A percentile compares a stretch with the other conserved stretches of the same genome.
Evolutionary conservation across 208 protist species (phyloP).

Genomic region (Trypanosoma melophagium): DNA sequence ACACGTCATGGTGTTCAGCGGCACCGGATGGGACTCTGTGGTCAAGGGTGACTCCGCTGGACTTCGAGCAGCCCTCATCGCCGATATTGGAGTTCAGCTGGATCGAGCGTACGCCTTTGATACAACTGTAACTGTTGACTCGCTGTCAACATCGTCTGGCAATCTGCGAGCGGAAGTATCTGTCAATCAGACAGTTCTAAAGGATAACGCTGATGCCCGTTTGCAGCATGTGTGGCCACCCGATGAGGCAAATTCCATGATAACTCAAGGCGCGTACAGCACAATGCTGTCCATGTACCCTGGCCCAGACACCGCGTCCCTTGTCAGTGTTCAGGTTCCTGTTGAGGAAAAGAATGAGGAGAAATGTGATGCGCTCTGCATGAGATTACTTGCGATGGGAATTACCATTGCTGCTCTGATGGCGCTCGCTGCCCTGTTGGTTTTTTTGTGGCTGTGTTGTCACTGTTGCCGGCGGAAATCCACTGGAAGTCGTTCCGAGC

Average conservation of each 20-base stretch:
- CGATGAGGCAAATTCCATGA: slow-evolving; percentile 27
- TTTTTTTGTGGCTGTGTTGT: slow-evolving; percentile 10
- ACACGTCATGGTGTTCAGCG: slow-evolving; percentile 20
- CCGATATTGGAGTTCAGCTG: slow-evolving; percentile 11
- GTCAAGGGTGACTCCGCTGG: background rate
- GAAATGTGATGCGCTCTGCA: background rate
- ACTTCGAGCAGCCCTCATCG: slow-evolving; percentile 6
- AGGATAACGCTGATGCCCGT: background rate
- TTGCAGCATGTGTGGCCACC: slow-evolving; percentile 27
- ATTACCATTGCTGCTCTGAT: background rate
- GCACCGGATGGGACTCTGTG: slow-evolving; percentile 6
- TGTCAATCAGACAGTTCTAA: slow-evolving; percentile 15
- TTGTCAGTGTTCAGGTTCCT: slow-evolving; percentile 2
- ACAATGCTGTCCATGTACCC: slow-evolving; percentile 7
- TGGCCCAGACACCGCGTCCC: background rate
- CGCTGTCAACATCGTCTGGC: background rate
- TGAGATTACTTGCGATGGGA: slow-evolving; percentile 1
- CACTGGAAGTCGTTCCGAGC: too few relatives aligned
- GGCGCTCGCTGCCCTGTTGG: background rate
- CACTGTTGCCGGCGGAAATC: background rate
- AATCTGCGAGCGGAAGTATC: slow-evolving; percentile 3
- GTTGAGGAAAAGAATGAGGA: background rate
- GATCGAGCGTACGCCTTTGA: slow-evolving; percentile 15
- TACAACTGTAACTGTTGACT: slow-evolving; percentile 12
- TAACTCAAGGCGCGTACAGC: slow-evolving; percentile 19